phyloP scores from a whole-genome alignment of 805 yeast genomes.

The Grigorovia jiainica region DNA sequence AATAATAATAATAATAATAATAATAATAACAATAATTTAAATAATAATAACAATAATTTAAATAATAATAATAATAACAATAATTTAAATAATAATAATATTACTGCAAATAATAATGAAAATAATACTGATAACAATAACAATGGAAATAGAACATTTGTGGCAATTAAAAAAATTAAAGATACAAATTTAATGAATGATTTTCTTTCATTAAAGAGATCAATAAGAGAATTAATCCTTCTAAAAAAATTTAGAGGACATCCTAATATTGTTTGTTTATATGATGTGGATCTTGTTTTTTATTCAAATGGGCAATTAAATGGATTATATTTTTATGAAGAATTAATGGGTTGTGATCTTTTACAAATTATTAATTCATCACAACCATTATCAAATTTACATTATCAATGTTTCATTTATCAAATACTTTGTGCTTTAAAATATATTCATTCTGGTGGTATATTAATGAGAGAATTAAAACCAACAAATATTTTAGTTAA shows the following conservation, averaged over 20 bases:
- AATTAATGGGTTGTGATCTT: constrained; percentile 96
- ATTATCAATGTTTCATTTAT: constrained; percentile 84
- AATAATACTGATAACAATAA: constrained; percentile 45
- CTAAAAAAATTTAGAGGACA: constrained; percentile 91
- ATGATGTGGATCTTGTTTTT: constrained; percentile 80
- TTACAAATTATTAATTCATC: constrained; percentile 91
- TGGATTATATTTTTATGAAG: constrained; percentile 89
- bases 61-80: not conserved
- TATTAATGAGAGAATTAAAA: constrained; percentile 85
- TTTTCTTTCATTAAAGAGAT: constrained; percentile 76
- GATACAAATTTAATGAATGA: constrained; percentile 60
- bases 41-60: not conserved
- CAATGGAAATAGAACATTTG: constrained; percentile 45
- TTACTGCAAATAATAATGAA: not conserved
- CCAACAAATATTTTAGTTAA: constrained; percentile 89
- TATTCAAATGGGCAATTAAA: constrained; percentile 62
- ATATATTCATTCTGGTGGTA: constrained; percentile 85
- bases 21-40: not conserved
- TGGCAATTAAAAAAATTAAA: constrained; percentile 90
- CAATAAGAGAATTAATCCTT: constrained; percentile 79
- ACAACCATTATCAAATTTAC: constrained; percentile 87
- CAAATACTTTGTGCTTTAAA: constrained; percentile 86
- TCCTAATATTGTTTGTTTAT: constrained; percentile 87
- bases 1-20: not conserved
- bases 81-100: not conserved